Base-by-base conservation (phyloP, 2,329 filamentous ascomycete genomes). In the Gliomastix tumulicola region DNA sequence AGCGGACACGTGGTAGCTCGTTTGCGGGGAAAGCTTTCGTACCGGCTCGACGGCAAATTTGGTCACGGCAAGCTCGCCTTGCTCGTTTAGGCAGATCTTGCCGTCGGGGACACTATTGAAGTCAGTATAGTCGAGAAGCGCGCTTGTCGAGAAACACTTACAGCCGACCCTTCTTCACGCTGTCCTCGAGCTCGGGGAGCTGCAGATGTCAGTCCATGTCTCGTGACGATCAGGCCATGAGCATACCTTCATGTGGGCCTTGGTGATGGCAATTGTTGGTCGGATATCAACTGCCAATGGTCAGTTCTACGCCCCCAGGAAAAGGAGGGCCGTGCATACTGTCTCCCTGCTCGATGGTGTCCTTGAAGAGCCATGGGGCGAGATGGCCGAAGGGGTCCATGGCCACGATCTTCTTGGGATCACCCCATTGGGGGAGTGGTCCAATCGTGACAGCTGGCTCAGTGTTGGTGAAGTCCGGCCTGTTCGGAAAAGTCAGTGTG, bases 11-110 rank as follows among this genome's bases (percentile, higher is more conserved):
- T n/a, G n/a, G n/a, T n/a, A n/a, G n/a, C n/a, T n/a, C n/a, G n/a
- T n/a, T n/a, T n/a, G n/a, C n/a, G n/a, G n/a, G n/a, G n/a, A n/a
- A n/a, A n/a, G n/a, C n/a, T n/a, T n/a, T n/a, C 13, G 17, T 45
- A 87, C 90, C 18, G 92, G 92, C 60, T 98, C 92, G 16, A 96
- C 92, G 4, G 92, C 92, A 45, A 97, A 87, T 58, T 98, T 98
- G 33, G 92, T 97, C 6, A 97, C 92, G 21, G 84, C 84, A 25
- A 97, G 70, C 57, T 97, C 92, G 38, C 92, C 92, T 4, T 67
- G 64, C n/a, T 79, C 71, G 53, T 95, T 95, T 36, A 97, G 60
- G 53, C 88, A 90, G 31, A 97, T 88, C 54, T 89, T 92, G 35
- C 92, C 90, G 57, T 98, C 92, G 0, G 74, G 74, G 4, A 76